phyloP scores from a whole-genome alignment of 768 basidiomycete genomes.

The Xanthoconium stramineum region DNA sequence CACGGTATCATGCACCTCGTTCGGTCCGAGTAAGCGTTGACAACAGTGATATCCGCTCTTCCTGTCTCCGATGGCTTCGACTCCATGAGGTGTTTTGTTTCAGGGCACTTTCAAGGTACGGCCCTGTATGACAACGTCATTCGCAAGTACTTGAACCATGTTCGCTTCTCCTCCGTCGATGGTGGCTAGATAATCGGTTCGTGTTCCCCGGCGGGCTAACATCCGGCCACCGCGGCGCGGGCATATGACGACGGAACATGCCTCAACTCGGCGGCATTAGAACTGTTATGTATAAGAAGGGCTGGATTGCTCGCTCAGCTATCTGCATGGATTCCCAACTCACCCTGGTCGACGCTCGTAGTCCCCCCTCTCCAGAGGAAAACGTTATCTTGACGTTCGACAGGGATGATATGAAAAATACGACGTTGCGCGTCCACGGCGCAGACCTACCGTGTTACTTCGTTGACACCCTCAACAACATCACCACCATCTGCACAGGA shows the following conservation, averaged over 20 bases:
- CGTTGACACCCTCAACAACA: constrained; percentile 3
- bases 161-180: too few relatives aligned
- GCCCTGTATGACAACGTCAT: too few relatives aligned
- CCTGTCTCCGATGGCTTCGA: too few relatives aligned
- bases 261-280: not conserved
- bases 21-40: not conserved
- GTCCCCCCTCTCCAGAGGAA: not conserved
- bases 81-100: too few relatives aligned
- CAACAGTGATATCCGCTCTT: too few relatives aligned
- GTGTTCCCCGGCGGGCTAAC: too few relatives aligned
- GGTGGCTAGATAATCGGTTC: too few relatives aligned
- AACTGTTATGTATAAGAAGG: not conserved
- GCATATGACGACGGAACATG: too few relatives aligned
- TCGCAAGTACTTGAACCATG: too few relatives aligned
- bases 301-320: not conserved
- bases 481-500: constrained; percentile 6
- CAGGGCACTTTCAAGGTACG: too few relatives aligned
- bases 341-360: constrained; percentile 9
- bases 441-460: constrained; percentile 5
- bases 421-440: constrained; percentile 2
- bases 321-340: constrained; percentile 15
- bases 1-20: not conserved
- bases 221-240: too few relatives aligned
- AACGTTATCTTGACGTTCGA: constrained; percentile 8
- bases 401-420: constrained; percentile 12